Evolutionary conservation across 192 early-diverging fungal genomes (phyloP), one percentile per base, ranked within the genome.

Genomic region (Linderina pennispora): DNA sequence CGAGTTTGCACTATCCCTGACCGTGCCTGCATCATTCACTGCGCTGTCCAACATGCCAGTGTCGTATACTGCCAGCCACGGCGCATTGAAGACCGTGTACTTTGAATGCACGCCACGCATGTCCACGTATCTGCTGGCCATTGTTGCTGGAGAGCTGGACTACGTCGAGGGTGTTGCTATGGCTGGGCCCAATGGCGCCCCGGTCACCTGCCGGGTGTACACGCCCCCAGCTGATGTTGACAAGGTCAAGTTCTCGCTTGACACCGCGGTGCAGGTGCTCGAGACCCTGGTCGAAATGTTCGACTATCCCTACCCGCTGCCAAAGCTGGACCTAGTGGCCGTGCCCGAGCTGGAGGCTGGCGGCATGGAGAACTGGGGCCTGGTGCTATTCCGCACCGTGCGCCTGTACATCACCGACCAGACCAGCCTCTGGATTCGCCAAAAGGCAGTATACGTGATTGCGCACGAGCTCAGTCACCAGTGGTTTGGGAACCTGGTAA

Each of bases 281-380:
- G 89, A 91, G 59, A 79, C 58, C 55, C 82, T 90, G 43, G 76
- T 69, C 11, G 81, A 86, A 11, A 40, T 56, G 68, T 91, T 88
- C 48, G 79, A 77, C 50, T 57, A 74, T 31, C 66, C 78, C 1
- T 91, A 91, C 48, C 81, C 88, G 10, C 65, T 91, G 24, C 82
- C 87, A 11, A 82, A 85, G 77, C 65, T 84, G 35, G 80, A 81
- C 57, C 65, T 79, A 17, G 74, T 91, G 14, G 89, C 89, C 14
- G 75, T 91, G 19, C 85, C 85, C 20, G 89, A 91, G 49, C 87
- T 91, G 43, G 77, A 76, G 40, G 80, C 85, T 19, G 88, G 88
- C n/a, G 78, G 63, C 3, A 90, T 90, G 88, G 87, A 89, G 73
- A 91, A 91, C 77, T 91, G 89, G 89, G 89, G 89, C 17, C 74